phyloP scores from a whole-genome alignment of 1,284 basidiomycete genomes.

The Rhodofomes roseus region DNA sequence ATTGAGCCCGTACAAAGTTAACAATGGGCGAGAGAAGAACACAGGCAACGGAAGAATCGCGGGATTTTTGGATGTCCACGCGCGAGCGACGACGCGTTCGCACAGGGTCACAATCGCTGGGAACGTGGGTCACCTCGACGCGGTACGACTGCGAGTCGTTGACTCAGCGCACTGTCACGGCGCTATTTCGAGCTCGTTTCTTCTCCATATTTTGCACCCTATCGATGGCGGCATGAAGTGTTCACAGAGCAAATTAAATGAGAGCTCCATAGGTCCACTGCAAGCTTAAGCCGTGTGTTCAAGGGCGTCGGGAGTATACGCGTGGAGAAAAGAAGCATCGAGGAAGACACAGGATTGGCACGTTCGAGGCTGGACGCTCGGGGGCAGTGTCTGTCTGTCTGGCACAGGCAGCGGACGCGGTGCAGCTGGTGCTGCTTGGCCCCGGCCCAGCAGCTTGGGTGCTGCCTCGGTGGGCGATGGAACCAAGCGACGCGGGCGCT shows the following conservation, averaged over 20 bases:
- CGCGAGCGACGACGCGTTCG: not conserved
- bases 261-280: too few relatives aligned
- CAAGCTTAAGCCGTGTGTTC: too few relatives aligned
- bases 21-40: not conserved
- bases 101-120: not conserved
- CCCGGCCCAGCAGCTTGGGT: too few relatives aligned
- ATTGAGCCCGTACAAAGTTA: not conserved
- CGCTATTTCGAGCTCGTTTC: not conserved
- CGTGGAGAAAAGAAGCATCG: too few relatives aligned
- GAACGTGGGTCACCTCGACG: not conserved
- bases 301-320: too few relatives aligned
- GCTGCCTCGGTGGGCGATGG: too few relatives aligned
- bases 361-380: too few relatives aligned
- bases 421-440: too few relatives aligned
- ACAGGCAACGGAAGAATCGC: conserved; percentile 3
- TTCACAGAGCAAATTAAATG: not conserved
- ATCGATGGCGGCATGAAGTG: not conserved
- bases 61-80: conserved; percentile 1
- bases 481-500: too few relatives aligned
- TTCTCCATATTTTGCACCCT: not conserved
- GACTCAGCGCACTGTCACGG: not conserved
- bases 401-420: too few relatives aligned
- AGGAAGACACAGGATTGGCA: too few relatives aligned
- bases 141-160: not conserved
- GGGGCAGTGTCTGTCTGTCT: too few relatives aligned